A percentile compares a stretch with the other conserved stretches of the same genome.
Evolutionary conservation across 2,329 filamentous ascomycete species (phyloP).

Genomic region (Hypocreales sp.): DNA sequence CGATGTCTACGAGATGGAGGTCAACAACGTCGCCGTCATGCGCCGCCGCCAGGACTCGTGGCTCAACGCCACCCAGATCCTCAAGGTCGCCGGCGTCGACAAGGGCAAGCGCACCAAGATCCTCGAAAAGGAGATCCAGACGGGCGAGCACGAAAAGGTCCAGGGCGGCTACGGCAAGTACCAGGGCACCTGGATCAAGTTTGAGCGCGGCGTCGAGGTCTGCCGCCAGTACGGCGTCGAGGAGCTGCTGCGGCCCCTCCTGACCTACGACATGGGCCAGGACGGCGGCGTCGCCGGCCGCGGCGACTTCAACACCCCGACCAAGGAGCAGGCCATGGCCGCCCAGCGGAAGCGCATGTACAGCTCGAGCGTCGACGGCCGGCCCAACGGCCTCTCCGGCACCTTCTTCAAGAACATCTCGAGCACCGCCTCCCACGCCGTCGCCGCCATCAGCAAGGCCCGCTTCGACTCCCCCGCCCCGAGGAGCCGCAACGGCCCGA

Average conservation of each 20-base stretch:
- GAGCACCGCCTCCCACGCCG: constrained; percentile 77
- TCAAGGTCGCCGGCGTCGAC: constrained; percentile 93
- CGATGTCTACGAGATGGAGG: constrained; percentile 96
- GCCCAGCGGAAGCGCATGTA: constrained; percentile 88
- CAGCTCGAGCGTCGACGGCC: constrained; percentile 49
- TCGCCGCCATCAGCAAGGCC: constrained; percentile 93
- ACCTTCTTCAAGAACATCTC: constrained; percentile 98
- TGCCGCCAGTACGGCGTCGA: constrained; percentile 70
- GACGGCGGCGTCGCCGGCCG: constrained; percentile 58
- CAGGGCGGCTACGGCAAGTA: constrained; percentile 98
- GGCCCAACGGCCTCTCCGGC: constrained; percentile 52
- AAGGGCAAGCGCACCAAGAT: constrained; percentile 98
- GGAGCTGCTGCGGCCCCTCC: constrained; percentile 55
- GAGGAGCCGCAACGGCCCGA: constrained; percentile 45
- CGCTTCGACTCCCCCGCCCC: constrained; percentile 78
- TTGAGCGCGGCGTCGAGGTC: constrained; percentile 80
- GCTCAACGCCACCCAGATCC: constrained; percentile 95
- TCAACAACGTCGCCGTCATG: constrained; percentile 89
- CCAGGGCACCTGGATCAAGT: constrained; percentile 96
- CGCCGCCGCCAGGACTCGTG: constrained; percentile 86
- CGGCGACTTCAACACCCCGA: constrained; percentile 79
- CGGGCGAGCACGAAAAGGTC: constrained; percentile 94
- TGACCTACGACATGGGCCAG: constrained; percentile 69
- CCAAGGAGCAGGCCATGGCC: constrained; percentile 97
- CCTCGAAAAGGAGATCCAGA: constrained; percentile 92